Evolutionary conservation across 2,329 filamentous ascomycete species (phyloP).

Genomic region (Exophiala spinifera): DNA sequence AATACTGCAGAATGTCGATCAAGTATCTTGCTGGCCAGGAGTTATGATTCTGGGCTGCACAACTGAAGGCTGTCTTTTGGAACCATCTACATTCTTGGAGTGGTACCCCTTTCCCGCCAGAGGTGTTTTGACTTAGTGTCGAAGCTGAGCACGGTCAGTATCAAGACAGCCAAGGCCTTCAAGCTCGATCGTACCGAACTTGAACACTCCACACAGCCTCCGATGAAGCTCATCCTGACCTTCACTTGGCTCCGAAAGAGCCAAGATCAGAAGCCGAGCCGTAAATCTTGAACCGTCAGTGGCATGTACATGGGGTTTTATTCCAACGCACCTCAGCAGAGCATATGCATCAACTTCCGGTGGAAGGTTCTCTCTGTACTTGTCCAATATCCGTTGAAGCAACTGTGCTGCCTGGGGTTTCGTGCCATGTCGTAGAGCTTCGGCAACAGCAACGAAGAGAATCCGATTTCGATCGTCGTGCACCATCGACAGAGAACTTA

Average conservation of each 20-base stretch:
- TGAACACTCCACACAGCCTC: constrained; percentile 24
- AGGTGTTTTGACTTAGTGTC: constrained; percentile 3
- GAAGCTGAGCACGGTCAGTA: constrained; percentile 7
- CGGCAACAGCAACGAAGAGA: constrained; percentile 75
- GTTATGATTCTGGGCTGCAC: constrained; percentile 15
- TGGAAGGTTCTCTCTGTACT: constrained; percentile 49
- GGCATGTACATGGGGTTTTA: background rate
- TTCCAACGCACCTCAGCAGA: constrained; percentile 45
- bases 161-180: background rate
- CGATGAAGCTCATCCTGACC: constrained; percentile 22
- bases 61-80: constrained; percentile 18
- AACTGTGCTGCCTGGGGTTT: constrained; percentile 58
- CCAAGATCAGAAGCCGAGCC: constrained; percentile 44
- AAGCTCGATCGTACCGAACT: constrained; percentile 3
- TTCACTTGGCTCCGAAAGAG: constrained; percentile 37
- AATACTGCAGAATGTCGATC: constrained; percentile 26
- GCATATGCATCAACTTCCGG: constrained; percentile 58
- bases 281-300: constrained; percentile 37
- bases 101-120: background rate
- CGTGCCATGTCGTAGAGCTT: constrained; percentile 66
- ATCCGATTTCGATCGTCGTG: constrained; percentile 54
- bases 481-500: constrained; percentile 15
- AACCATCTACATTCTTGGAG: constrained; percentile 25
- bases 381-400: constrained; percentile 59
- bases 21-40: constrained; percentile 21